A percentile compares a stretch with the other conserved stretches of the same genome.
These are phyloP conservation scores for Thecamonas trahens DNA, from an alignment of 78 protist species.

Conservation along the genomic window DNA sequence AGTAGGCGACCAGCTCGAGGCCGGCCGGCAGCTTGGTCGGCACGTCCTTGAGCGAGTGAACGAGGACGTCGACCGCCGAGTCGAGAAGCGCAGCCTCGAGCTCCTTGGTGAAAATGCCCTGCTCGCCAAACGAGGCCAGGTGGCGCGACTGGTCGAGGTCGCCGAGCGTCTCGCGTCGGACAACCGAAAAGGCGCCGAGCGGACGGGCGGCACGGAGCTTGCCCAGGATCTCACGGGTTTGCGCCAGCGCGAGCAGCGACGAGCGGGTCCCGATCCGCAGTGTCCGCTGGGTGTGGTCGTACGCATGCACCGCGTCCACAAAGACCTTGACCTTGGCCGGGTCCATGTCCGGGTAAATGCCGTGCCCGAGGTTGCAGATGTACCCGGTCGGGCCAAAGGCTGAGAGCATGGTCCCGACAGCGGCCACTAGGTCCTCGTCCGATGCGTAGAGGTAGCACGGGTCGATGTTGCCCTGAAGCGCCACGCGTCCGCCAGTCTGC, in stretches of 20 bases:
- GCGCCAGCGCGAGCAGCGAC: too few relatives aligned
- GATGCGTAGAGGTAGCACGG: conserved; percentile 61
- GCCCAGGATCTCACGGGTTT: too few relatives aligned
- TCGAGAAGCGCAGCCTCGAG: conserved; percentile 28
- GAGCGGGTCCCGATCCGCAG: too few relatives aligned
- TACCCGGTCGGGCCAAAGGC: conserved; percentile 36
- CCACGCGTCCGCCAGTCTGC: neutral
- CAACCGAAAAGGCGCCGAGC: neutral
- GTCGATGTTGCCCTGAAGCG: conserved; percentile 80
- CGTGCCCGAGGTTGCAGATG: conserved; percentile 78
- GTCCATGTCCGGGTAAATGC: conserved; percentile 63
- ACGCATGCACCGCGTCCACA: conserved; percentile 62
- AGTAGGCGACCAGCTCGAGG: neutral
- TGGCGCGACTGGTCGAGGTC: conserved; percentile 18
- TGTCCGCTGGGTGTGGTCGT: too few relatives aligned
- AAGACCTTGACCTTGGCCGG: conserved; percentile 35
- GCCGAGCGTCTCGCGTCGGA: conserved; percentile 15
- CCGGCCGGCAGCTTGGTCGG: conserved; percentile 22
- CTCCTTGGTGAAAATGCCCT: conserved; percentile 46
- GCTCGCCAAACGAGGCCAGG: conserved; percentile 28
- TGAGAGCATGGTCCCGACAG: conserved; percentile 32
- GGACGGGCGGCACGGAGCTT: too few relatives aligned
- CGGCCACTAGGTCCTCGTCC: conserved; percentile 15
- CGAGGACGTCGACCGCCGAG: conserved; percentile 28
- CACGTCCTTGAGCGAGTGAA: conserved; percentile 54